Base-by-base conservation (phyloP, 306 rosid genomes). In the Vachellia pachyceras region DNA sequence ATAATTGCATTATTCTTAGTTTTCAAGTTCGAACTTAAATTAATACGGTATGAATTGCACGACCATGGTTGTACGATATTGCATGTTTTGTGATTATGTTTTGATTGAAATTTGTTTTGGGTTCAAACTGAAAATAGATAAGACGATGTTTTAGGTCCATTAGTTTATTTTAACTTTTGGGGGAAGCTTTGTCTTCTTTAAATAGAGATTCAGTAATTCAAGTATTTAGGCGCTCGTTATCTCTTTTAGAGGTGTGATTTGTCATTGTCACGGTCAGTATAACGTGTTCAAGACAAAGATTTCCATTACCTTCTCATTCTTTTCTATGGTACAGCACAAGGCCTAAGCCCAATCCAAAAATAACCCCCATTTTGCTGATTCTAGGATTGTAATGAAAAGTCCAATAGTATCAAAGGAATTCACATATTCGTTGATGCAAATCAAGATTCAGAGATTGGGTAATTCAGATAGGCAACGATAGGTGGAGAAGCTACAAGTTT, bases 131-230 rank as follows among this genome's bases (percentile, higher is more conserved):
- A 67, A 78, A 29, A 46, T 33, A 60, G 71, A 17, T 60, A 7
- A 68, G 61, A 46, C 55, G 57, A 46, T 44, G 35, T 44, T 54
- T 80, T 80, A 66, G 68, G 82, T 72, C 33, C 33, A 18, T 33
- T 9, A 10, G n/a, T 47, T 49, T 8, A 9, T 71, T 25, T 12
- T 20, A 14, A 29, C 12, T 71, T 25, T 10, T 15, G 55, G 55
- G 20, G 25, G 36, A 5, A 49, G 29, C 2, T 23, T 46, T 45
- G 40, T 23, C 7, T 25, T 45, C 20, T 13, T 13, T 44, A 10
- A 22, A 10, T 6, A 17, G n/a, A 72, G 45, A 33, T 49, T 14
- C 42, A 47, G 17, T 68, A 68, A 8, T 68, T 40, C 35, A 68
- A 20, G 73, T 41, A 20, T 11, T 58, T 9, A 58, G 58, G n/a